phyloP scores from a whole-genome alignment of 1,139 yeast genomes.

The Suhomyces taliae region DNA sequence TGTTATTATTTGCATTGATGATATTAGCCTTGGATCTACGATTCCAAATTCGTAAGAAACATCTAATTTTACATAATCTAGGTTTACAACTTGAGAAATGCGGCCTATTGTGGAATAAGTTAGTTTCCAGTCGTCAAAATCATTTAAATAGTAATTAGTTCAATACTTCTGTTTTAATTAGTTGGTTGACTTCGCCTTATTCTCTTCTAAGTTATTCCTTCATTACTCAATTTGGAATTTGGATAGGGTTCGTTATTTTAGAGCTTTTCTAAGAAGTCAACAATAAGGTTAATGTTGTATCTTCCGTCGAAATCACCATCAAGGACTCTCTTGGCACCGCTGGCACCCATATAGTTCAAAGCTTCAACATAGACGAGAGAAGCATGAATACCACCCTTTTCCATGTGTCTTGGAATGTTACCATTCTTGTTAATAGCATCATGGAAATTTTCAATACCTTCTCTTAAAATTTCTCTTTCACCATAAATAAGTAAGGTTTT shows the following conservation, averaged over 20 bases:
- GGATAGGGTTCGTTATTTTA: not conserved
- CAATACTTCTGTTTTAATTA: no score
- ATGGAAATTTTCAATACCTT: slow-evolving; percentile 29
- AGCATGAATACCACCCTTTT: slow-evolving; percentile 36
- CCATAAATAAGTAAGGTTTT: slow-evolving; percentile 36
- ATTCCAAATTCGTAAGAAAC: no score
- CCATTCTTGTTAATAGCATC: slow-evolving; percentile 19
- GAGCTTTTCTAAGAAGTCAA: slow-evolving; percentile 14
- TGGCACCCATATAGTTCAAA: slow-evolving; percentile 26
- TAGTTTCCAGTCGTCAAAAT: no score
- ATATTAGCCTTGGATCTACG: no score
- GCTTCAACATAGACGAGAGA: slow-evolving; percentile 32
- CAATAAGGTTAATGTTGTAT: slow-evolving; percentile 20
- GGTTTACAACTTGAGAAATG: no score
- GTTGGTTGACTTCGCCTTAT: no score
- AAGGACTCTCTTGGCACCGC: slow-evolving; percentile 26
- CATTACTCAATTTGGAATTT: no score
- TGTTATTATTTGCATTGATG: no score
- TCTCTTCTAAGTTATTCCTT: no score
- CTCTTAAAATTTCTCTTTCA: slow-evolving; percentile 34
- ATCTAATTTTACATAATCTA: no score
- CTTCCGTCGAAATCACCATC: slow-evolving; percentile 29
- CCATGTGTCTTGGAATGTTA: slow-evolving; percentile 23
- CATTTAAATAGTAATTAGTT: no score
- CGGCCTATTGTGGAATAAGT: no score